Conservation (phyloP, 2,329 filamentous ascomycete species). For the Epichloe baconii region DNA sequence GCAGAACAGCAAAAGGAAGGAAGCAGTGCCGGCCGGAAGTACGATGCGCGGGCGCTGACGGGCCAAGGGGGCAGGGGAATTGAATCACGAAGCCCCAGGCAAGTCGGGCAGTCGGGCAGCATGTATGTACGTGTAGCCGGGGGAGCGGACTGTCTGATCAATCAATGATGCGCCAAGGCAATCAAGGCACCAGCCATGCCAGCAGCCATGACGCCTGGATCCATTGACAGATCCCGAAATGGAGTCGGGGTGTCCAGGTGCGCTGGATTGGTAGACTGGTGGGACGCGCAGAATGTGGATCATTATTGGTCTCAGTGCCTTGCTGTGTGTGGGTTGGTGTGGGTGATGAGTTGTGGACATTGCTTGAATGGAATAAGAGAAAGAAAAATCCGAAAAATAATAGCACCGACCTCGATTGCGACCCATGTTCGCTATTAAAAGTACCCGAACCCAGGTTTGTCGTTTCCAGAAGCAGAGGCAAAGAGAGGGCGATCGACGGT, state of each 20-base stretch:
- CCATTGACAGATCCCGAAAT: not conserved
- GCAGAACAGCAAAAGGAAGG: not conserved
- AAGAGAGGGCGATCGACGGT: not conserved
- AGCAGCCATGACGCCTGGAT: not conserved
- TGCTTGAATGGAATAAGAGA: slow-evolving; percentile 4
- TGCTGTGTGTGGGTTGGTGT: not conserved
- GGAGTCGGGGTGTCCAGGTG: not conserved
- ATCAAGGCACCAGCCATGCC: not conserved
- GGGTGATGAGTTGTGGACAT: not conserved
- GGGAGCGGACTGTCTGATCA: not conserved
- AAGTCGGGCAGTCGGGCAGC: not conserved
- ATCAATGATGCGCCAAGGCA: not conserved
- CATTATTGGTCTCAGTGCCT: not conserved
- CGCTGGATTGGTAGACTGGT: not conserved
- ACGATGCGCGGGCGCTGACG: not conserved
- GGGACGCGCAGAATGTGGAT: not conserved
- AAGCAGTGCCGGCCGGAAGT: not conserved
- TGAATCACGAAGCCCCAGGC: slow-evolving; percentile 1
- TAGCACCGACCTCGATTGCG: slow-evolving; percentile 39
- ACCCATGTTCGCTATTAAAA: slow-evolving; percentile 27
- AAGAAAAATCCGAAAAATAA: not conserved
- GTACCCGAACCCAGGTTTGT: not conserved
- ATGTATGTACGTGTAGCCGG: not conserved
- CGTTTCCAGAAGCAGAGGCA: not conserved
- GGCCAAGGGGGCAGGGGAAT: not conserved